Base-by-base conservation (phyloP, 1,284 basidiomycete genomes). In the Clitocybe nebularis region DNA sequence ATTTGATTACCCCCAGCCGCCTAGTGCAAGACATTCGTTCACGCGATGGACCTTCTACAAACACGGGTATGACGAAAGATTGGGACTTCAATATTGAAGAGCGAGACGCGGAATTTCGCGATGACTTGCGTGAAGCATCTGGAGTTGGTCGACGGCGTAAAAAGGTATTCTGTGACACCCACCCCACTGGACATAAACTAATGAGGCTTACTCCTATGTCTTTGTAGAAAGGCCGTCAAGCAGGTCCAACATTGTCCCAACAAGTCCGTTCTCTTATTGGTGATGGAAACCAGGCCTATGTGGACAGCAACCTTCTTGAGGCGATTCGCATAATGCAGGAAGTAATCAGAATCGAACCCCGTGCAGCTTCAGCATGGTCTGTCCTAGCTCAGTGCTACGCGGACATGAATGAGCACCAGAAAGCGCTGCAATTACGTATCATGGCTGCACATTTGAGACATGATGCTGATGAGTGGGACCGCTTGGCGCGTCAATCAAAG, bases 321-420 rank as follows among this genome's bases (percentile, higher is more conserved):
- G 86, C 92, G 1, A 84, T 92, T 24, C 75, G 79, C 16, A 77
- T 85, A 33, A 89, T 94, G 75, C 82, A 89, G 58, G 91, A 98
- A 58, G 89, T 97, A 50, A 93, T 98, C 44, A 80, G 91, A 6
- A 92, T 94, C 44, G 94, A 98, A 61, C 92, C 93, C 1, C 81
- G 87, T 23, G 88, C 92, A 6, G 73, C 77, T 3, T 67, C 81
- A 3, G 90, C 93, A 0, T 97, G 94, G 93, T 78, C 81, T 6
- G 89, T 93, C 0, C 75, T 96, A 3, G 89, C 87, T 1, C 79
- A 84, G 48, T 88, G 87, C 52, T 84, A 89, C 54, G 75, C 78
- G 20, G 86, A 90, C 53, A 65, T 80, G 53, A 72, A 74, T 1
- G 79, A 94, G 44, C 59, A 66, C 2, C 75, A 84, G 41, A 87